Evolutionary conservation across 2,329 filamentous ascomycete species (phyloP).

Genomic region (Trichoderma lentiforme): DNA sequence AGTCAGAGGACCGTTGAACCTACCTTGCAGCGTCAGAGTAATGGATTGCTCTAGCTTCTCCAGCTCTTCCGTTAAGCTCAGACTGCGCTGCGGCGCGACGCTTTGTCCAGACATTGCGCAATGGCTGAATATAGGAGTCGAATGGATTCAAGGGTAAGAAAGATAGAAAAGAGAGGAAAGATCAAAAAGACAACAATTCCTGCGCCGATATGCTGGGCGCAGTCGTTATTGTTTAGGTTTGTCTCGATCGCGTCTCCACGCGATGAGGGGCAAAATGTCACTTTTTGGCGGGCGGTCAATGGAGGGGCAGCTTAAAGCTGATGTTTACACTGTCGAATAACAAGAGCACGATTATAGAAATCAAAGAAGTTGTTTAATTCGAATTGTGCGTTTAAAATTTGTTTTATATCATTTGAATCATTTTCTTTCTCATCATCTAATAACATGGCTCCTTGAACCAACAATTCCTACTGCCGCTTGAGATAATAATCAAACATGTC

Average conservation of each 20-base stretch:
- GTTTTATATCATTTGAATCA: background rate
- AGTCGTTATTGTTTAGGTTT: background rate
- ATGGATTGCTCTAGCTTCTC: slow-evolving; percentile 96
- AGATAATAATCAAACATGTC: slow-evolving; percentile 69
- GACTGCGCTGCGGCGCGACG: slow-evolving; percentile 45
- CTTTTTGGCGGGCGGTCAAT: slow-evolving; percentile 6
- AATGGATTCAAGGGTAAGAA: background rate
- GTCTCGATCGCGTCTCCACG: slow-evolving; percentile 27
- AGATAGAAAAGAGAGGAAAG: too few species aligned
- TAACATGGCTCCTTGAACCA: background rate
- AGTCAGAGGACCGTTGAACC: background rate
- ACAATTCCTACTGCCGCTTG: slow-evolving; percentile 21
- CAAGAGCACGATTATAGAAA: background rate
- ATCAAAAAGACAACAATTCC: background rate
- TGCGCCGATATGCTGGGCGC: background rate
- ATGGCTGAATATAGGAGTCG: background rate
- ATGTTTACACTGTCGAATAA: background rate
- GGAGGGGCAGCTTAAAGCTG: slow-evolving; percentile 2
- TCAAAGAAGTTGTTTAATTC: background rate
- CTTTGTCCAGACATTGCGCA: slow-evolving; percentile 48
- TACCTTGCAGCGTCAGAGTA: slow-evolving; percentile 89
- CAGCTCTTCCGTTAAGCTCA: slow-evolving; percentile 90
- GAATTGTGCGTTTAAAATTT: background rate
- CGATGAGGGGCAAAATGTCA: slow-evolving; percentile 31
- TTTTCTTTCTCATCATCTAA: background rate